Percentiles rank a stretch among this genome's conserved stretches.
Evolutionary conservation across 768 basidiomycete genomes (phyloP).

Genomic region (Pisolithus sp.): DNA sequence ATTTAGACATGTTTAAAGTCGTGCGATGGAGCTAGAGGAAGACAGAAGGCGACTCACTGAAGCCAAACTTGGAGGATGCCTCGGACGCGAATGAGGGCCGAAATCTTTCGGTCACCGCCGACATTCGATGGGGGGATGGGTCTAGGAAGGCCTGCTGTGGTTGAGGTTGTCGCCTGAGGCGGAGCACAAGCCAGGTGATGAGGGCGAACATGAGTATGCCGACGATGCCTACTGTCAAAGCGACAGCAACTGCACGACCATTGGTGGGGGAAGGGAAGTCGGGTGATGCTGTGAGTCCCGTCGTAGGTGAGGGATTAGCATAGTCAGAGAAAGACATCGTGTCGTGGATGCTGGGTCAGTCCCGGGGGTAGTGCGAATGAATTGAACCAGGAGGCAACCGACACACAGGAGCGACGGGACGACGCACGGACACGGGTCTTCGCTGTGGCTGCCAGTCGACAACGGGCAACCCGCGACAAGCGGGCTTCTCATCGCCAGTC

Average conservation of each 20-base stretch:
- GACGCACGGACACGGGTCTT: not conserved
- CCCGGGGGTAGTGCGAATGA: no score
- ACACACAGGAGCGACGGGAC: not conserved
- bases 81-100: slow-evolving; percentile 21
- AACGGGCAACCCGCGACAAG: no score
- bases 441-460: no score
- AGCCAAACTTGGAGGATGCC: slow-evolving; percentile 23
- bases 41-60: slow-evolving; percentile 13
- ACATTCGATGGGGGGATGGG: not conserved
- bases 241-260: slow-evolving; percentile 18
- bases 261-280: slow-evolving; percentile 12
- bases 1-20: not conserved
- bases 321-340: slow-evolving; percentile 9
- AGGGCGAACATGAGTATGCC: slow-evolving; percentile 19
- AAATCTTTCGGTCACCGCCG: slow-evolving; percentile 7
- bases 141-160: not conserved
- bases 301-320: slow-evolving; percentile 1
- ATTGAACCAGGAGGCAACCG: no score
- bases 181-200: slow-evolving; percentile 21
- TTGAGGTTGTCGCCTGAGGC: slow-evolving; percentile 13
- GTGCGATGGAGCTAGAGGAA: not conserved
- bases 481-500: no score
- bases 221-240: slow-evolving; percentile 19
- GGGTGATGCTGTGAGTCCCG: slow-evolving; percentile 6
- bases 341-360: not conserved